Conservation (phyloP, 768 basidiomycete species). For the Cyathus striatus region DNA sequence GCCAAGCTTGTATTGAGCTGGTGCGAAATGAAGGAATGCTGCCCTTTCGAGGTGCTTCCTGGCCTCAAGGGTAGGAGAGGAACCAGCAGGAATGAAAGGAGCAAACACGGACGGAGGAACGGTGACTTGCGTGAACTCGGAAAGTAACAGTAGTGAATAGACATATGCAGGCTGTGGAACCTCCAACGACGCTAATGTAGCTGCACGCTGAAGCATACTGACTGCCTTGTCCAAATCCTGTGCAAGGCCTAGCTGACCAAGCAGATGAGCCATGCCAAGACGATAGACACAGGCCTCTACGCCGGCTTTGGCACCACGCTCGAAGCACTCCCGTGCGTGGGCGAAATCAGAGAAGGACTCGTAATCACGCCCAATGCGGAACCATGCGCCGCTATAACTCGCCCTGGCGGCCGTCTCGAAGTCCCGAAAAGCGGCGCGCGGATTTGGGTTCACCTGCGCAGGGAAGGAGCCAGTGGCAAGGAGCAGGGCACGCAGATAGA, state of each 20-base stretch:
- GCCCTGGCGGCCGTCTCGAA: conserved; percentile 80
- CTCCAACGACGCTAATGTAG: conserved; percentile 66
- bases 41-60: conserved; percentile 77
- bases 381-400: conserved; percentile 84
- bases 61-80: conserved; percentile 52
- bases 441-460: conserved; percentile 56
- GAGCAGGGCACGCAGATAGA: conserved; percentile 74
- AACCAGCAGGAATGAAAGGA: conserved; percentile 49
- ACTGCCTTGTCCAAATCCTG: conserved; percentile 53
- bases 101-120: conserved; percentile 48
- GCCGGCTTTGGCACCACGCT: conserved; percentile 67
- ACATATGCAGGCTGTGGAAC: conserved; percentile 87
- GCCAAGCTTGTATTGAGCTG: conserved; percentile 90
- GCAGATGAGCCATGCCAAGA: conserved; percentile 87
- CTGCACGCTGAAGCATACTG: conserved; percentile 72
- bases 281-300: conserved; percentile 84
- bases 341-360: conserved; percentile 75
- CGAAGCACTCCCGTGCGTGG: conserved; percentile 82
- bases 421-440: conserved; percentile 80
- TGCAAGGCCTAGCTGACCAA: conserved; percentile 76
- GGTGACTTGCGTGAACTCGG: conserved; percentile 70
- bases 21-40: conserved; percentile 79
- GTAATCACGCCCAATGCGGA: conserved; percentile 86
- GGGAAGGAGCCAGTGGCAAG: conserved; percentile 70
- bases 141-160: conserved; percentile 80